These are phyloP conservation scores for Colletotrichum chlorophyti DNA, from an alignment of 2,329 filamentous ascomycete genomes.

Conservation along the genomic window DNA sequence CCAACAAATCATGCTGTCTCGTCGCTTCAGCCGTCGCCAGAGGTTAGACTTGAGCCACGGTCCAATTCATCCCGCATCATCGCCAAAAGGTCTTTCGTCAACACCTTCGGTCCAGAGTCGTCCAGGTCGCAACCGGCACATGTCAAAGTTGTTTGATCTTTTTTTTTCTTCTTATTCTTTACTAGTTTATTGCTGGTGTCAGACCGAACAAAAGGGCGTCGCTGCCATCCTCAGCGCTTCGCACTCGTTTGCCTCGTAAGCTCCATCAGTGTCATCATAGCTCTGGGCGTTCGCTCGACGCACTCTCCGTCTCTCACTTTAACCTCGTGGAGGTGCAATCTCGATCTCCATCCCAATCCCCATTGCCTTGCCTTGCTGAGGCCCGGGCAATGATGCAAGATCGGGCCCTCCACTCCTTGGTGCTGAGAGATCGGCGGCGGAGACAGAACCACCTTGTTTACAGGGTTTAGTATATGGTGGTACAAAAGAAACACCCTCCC, in stretches of 20 bases:
- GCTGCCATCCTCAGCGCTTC: slow-evolving; percentile 17
- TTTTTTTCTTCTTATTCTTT: slow-evolving; percentile 21
- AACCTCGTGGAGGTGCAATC: slow-evolving; percentile 69
- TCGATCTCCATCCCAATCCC: slow-evolving; percentile 33
- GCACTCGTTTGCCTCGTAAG: slow-evolving; percentile 25
- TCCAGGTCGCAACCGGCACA: slow-evolving; percentile 19
- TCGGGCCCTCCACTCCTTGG: slow-evolving; percentile 68
- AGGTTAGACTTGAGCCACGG: slow-evolving; percentile 11
- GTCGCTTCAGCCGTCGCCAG: background rate
- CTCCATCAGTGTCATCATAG: slow-evolving; percentile 37
- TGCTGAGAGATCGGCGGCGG: slow-evolving; percentile 70
- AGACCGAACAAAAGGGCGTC: slow-evolving; percentile 20
- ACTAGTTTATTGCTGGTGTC: slow-evolving; percentile 22
- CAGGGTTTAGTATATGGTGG: slow-evolving; percentile 47
- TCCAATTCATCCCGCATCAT: background rate
- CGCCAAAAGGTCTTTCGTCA: slow-evolving; percentile 5
- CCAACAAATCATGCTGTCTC: slow-evolving; percentile 2
- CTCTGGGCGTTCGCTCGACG: slow-evolving; percentile 66
- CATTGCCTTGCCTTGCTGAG: slow-evolving; percentile 20
- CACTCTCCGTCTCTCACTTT: slow-evolving; percentile 70
- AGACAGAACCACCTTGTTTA: slow-evolving; percentile 64
- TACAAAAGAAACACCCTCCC: slow-evolving; percentile 56
- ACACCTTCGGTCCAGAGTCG: background rate
- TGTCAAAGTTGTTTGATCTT: slow-evolving; percentile 10
- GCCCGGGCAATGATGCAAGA: slow-evolving; percentile 32